Evolutionary conservation across 2,329 filamentous ascomycete species (phyloP).

Genomic region (Fusarium floridanum): DNA sequence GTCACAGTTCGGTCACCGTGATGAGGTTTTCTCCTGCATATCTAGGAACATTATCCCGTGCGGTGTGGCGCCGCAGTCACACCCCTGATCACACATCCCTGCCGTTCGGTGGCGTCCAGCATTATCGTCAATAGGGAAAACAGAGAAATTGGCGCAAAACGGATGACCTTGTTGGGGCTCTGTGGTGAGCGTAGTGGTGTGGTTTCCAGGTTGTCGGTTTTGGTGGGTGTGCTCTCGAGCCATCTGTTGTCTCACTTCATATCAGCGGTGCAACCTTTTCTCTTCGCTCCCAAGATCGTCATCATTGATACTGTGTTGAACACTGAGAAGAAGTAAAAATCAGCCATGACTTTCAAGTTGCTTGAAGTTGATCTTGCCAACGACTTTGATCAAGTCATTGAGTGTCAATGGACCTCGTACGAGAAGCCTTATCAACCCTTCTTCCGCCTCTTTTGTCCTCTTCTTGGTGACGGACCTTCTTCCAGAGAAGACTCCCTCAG

Average conservation of each 20-base stretch:
- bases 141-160: not conserved
- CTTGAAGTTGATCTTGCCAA: constrained; percentile 26
- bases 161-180: not conserved
- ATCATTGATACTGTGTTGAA: not conserved
- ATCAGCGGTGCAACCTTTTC: not conserved
- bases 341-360: constrained; percentile 18
- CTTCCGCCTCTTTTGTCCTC: constrained; percentile 40
- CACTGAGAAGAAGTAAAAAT: not conserved
- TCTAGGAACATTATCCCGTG: not conserved
- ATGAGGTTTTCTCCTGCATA: not conserved
- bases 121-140: not conserved
- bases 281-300: not conserved
- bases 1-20: not conserved
- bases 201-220: not conserved
- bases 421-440: constrained; percentile 33
- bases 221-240: not conserved
- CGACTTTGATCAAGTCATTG: constrained; percentile 39
- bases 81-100: not conserved
- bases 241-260: not conserved
- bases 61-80: not conserved
- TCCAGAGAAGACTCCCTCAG: constrained; percentile 23
- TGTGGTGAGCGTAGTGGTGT: not conserved
- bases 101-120: not conserved
- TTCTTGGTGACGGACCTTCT: constrained; percentile 22
- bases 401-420: constrained; percentile 35